Conservation (phyloP, 2,329 filamentous ascomycete species). For the Neocatenulostroma microsporum region DNA sequence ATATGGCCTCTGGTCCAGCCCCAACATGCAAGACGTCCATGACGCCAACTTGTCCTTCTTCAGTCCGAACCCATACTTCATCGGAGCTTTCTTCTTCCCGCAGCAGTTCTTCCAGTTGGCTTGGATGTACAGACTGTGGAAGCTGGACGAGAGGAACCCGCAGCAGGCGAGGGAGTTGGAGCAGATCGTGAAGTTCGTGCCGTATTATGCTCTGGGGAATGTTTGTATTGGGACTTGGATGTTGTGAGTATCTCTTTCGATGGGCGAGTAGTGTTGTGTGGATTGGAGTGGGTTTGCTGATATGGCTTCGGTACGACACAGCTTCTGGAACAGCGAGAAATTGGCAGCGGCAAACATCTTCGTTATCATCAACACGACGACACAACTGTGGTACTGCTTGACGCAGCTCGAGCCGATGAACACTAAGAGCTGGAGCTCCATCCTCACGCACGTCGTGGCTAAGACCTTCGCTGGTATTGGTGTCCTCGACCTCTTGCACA, state of each 20-base stretch:
- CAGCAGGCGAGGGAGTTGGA: slow-evolving; percentile 37
- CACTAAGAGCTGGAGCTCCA: slow-evolving; percentile 41
- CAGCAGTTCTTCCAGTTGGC: slow-evolving; percentile 52
- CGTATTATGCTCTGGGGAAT: slow-evolving; percentile 51
- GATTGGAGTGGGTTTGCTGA: too few relatives aligned
- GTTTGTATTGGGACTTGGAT: slow-evolving; percentile 56
- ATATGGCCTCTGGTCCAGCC: slow-evolving; percentile 50
- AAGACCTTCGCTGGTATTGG: slow-evolving; percentile 56
- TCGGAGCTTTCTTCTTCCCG: slow-evolving; percentile 54
- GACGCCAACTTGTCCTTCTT: slow-evolving; percentile 53
- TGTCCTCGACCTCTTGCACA: slow-evolving; percentile 53
- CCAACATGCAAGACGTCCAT: slow-evolving; percentile 54
- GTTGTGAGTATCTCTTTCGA: too few relatives aligned
- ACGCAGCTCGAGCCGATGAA: slow-evolving; percentile 44
- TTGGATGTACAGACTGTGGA: slow-evolving; percentile 52
- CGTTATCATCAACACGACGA: slow-evolving; percentile 48
- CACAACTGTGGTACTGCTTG: slow-evolving; percentile 49
- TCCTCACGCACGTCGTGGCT: slow-evolving; percentile 51
- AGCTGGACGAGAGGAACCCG: slow-evolving; percentile 36
- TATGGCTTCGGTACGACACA: too few relatives aligned
- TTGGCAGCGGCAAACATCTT: slow-evolving; percentile 49
- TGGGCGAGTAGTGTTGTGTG: too few relatives aligned
- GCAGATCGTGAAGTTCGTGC: slow-evolving; percentile 48
- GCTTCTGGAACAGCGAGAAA: slow-evolving; percentile 50
- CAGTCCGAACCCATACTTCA: slow-evolving; percentile 52